phyloP scores from a whole-genome alignment of 495 filamentous ascomycete species.

The Lasiosphaeris hirsuta region DNA sequence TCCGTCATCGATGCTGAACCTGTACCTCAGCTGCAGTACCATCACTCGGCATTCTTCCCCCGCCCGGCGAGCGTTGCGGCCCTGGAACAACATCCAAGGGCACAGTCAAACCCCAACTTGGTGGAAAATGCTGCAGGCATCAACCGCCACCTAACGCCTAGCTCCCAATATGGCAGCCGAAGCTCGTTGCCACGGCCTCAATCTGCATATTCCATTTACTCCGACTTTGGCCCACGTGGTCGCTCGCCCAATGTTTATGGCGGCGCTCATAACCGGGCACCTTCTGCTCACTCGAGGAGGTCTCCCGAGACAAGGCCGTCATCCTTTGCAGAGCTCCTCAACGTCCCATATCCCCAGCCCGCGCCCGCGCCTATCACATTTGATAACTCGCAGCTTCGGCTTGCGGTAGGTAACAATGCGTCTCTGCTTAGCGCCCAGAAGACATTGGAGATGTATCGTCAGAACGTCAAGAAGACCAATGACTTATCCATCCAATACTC shows the following conservation, averaged over 20 bases:
- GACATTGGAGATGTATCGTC: conserved; percentile 95
- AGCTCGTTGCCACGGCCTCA: conserved; percentile 61
- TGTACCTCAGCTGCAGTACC: conserved; percentile 55
- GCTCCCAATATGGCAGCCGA: conserved; percentile 43
- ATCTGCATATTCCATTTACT: conserved; percentile 68
- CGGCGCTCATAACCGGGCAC: conserved; percentile 45
- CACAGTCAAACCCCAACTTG: conserved; percentile 46
- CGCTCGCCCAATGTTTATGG: conserved; percentile 56
- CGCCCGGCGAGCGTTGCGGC: conserved; percentile 37
- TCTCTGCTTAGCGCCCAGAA: conserved; percentile 84
- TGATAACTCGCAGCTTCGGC: conserved; percentile 73
- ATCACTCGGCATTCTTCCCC: conserved; percentile 45
- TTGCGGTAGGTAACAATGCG: conserved; percentile 79
- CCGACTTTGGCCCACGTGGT: conserved; percentile 59
- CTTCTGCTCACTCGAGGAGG: conserved; percentile 59
- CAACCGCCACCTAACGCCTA: conserved; percentile 58
- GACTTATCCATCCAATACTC: conserved; percentile 87
- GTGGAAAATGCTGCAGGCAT: conserved; percentile 38
- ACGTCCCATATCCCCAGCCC: conserved; percentile 84
- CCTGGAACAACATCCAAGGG: conserved; percentile 34
- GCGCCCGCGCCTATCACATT: conserved; percentile 68
- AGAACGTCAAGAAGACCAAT: conserved; percentile 94
- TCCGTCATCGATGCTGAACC: conserved; percentile 40
- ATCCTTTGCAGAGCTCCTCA: conserved; percentile 84
- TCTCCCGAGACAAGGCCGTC: conserved; percentile 75